Percentiles rank a stretch among this genome's conserved stretches.
Evolutionary conservation across 371 early-diverging fungal species (phyloP).

Genomic region (Mortierella sp.): DNA sequence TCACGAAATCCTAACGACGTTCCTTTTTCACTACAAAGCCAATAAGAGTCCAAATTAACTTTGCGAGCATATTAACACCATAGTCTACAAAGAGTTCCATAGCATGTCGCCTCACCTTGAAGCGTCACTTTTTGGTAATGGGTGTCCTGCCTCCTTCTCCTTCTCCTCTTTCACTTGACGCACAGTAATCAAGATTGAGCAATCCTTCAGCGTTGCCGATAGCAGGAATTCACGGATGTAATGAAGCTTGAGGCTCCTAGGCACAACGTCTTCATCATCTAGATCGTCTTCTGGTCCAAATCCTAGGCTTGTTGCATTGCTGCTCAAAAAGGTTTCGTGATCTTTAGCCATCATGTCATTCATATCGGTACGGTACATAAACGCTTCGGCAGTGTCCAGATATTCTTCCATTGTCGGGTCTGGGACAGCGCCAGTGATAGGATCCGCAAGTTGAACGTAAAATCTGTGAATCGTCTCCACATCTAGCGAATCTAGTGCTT

Average conservation of each 20-base stretch:
- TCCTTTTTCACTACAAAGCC: not conserved
- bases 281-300: slow-evolving; percentile 38
- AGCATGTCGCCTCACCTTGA: not conserved
- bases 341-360: slow-evolving; percentile 27
- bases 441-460: slow-evolving; percentile 15
- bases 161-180: slow-evolving; percentile 10
- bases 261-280: slow-evolving; percentile 25
- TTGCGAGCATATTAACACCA: not conserved
- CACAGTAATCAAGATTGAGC: slow-evolving; percentile 41
- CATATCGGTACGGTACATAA: slow-evolving; percentile 37
- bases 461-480: slow-evolving; percentile 34
- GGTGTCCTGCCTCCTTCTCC: not conserved
- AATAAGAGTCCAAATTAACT: not conserved
- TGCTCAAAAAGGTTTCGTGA: slow-evolving; percentile 18
- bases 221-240: slow-evolving; percentile 48
- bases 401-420: slow-evolving; percentile 46
- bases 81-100: not conserved
- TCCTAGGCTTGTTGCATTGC: slow-evolving; percentile 16
- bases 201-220: slow-evolving; percentile 49
- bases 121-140: not conserved
- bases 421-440: slow-evolving; percentile 2
- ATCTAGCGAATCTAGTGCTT: slow-evolving; percentile 42
- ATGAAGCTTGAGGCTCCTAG: slow-evolving; percentile 27
- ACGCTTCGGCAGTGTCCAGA: slow-evolving; percentile 28
- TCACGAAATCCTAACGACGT: slow-evolving; percentile 12